These are phyloP conservation scores for Aegilops speltoides DNA, from an alignment of 176 grass and related monocot species.

Conservation along the genomic window DNA sequence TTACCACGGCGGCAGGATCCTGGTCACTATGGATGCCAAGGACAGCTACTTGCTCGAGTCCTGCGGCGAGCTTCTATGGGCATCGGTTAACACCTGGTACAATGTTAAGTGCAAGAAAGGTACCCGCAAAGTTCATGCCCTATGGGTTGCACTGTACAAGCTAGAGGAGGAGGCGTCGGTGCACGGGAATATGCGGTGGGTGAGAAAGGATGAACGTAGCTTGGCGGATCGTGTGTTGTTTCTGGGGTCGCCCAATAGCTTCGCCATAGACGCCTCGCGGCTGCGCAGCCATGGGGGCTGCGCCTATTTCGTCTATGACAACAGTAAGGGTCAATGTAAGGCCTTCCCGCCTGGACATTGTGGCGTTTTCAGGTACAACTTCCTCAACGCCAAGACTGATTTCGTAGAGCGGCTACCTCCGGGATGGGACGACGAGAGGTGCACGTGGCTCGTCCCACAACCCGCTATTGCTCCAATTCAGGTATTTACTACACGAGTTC, in stretches of 20 bases:
- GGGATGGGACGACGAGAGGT: background rate
- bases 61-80: background rate
- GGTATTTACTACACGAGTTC: background rate
- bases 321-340: background rate
- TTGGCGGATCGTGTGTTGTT: background rate
- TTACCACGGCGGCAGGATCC: background rate
- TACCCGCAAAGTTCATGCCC: background rate
- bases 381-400: background rate
- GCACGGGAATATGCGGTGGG: background rate
- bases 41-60: background rate
- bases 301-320: background rate
- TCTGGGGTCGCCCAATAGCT: background rate
- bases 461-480: background rate
- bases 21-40: background rate
- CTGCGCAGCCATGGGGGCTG: background rate
- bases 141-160: background rate
- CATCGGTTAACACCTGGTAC: background rate
- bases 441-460: background rate
- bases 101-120: background rate
- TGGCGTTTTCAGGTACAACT: background rate
- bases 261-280: background rate
- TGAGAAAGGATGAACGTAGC: rapidly evolving
- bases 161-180: background rate
- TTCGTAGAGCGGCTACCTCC: background rate
- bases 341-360: background rate